phyloP scores from a whole-genome alignment of 495 filamentous ascomycete species.

The Penicillium subrubescens region DNA sequence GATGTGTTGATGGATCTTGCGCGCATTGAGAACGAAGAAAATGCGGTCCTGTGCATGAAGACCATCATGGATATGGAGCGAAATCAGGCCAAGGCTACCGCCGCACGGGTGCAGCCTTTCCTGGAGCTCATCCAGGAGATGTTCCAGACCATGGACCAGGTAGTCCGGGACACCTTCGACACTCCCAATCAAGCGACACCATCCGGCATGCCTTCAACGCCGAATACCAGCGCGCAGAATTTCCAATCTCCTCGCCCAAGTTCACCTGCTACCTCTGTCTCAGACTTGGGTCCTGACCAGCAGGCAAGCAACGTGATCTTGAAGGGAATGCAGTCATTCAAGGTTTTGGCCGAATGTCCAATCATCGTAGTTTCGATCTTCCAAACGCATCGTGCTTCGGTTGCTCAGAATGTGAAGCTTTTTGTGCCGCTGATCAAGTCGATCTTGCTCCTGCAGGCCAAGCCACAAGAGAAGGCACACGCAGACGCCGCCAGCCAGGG shows the following conservation, averaged over 20 bases:
- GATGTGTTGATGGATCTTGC: conserved; percentile 87
- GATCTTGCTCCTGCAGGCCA: conserved; percentile 85
- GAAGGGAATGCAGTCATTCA: conserved; percentile 98
- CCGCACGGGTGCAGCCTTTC: conserved; percentile 82
- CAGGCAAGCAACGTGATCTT: conserved; percentile 77
- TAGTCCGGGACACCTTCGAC: conserved; percentile 92
- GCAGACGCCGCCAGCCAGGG: conserved; percentile 72
- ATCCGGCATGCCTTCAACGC: conserved; percentile 73
- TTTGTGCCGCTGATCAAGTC: conserved; percentile 95
- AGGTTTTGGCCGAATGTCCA: conserved; percentile 94
- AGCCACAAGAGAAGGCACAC: conserved; percentile 91
- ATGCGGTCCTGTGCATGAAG: conserved; percentile 96
- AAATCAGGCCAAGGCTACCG: conserved; percentile 81
- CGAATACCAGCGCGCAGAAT: conserved; percentile 67
- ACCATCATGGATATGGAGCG: conserved; percentile 95
- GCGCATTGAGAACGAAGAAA: conserved; percentile 93
- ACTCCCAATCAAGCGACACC: conserved; percentile 64
- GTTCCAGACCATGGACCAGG: conserved; percentile 90
- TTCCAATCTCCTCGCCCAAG: conserved; percentile 86
- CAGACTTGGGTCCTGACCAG: conserved; percentile 77
- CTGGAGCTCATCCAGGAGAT: conserved; percentile 91
- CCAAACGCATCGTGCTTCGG: conserved; percentile 80
- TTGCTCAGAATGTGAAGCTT: conserved; percentile 80
- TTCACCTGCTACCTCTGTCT: conserved; percentile 78
- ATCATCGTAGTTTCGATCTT: conserved; percentile 99